phyloP scores from a whole-genome alignment of 192 early-diverging fungal genomes.

The Globomyces pollinis-pini region DNA sequence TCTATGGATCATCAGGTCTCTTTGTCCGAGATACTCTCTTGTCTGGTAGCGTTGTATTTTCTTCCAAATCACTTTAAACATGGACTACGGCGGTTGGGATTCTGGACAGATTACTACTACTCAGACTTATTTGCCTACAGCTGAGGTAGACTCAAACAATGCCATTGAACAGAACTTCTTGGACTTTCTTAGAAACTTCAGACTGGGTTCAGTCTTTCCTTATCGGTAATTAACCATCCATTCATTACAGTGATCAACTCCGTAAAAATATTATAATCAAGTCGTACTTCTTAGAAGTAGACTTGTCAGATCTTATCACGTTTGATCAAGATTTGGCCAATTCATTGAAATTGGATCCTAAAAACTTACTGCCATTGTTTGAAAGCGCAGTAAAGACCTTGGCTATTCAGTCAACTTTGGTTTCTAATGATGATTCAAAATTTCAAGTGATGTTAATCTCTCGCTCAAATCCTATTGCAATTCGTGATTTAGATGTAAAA shows the following conservation, averaged over 20 bases:
- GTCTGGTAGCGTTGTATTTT: too few relatives aligned
- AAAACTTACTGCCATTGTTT: constrained; percentile 79
- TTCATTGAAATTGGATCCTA: constrained; percentile 66
- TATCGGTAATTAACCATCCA: constrained; percentile 51
- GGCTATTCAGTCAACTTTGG: constrained; percentile 60
- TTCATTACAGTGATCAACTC: constrained; percentile 84
- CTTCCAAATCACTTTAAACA: too few relatives aligned
- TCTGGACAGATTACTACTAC: neutral
- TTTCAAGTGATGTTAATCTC: constrained; percentile 86
- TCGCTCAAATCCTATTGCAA: constrained; percentile 76
- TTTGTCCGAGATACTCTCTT: too few relatives aligned
- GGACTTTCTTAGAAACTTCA: constrained; percentile 81
- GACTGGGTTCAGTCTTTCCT: constrained; percentile 73
- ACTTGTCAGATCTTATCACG: constrained; percentile 74
- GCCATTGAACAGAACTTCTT: constrained; percentile 56
- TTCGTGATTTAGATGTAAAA: constrained; percentile 79
- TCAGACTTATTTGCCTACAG: constrained; percentile 15
- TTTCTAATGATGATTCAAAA: constrained; percentile 58
- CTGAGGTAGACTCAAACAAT: constrained; percentile 45
- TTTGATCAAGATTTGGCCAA: constrained; percentile 82
- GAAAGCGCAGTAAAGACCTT: constrained; percentile 75
- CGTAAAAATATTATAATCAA: constrained; percentile 71
- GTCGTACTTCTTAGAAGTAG: constrained; percentile 76
- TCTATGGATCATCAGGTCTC: too few relatives aligned
- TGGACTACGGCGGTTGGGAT: constrained; percentile 7